Conservation (phyloP, 768 basidiomycete genomes). For the Mrakia gelida region DNA sequence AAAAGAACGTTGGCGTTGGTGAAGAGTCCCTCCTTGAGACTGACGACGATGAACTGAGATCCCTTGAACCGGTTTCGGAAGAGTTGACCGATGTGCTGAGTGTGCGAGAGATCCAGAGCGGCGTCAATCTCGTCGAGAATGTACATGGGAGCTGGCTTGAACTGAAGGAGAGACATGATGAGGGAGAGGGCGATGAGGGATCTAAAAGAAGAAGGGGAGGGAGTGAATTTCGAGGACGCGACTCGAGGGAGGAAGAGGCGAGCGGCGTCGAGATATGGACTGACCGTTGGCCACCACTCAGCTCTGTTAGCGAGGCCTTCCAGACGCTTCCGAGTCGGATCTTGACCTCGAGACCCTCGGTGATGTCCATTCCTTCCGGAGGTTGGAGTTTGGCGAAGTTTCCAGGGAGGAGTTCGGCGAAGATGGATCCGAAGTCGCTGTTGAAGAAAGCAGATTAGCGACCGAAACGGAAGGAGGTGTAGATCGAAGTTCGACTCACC, state of each 20-base stretch:
- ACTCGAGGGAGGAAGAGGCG: too few relatives aligned
- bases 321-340: constrained; percentile 90
- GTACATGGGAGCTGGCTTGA: constrained; percentile 98
- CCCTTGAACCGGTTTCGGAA: constrained; percentile 97
- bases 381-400: constrained; percentile 94
- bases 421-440: constrained; percentile 90
- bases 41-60: constrained; percentile 96
- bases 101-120: constrained; percentile 85
- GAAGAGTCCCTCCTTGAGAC: constrained; percentile 92
- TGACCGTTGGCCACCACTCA: constrained; percentile 94
- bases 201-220: constrained; percentile 47
- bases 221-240: too few relatives aligned
- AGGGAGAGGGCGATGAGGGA: constrained; percentile 95
- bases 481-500: constrained; percentile 51
- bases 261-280: constrained; percentile 36
- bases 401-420: constrained; percentile 88
- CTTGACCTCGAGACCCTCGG: constrained; percentile 94
- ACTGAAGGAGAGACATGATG: constrained; percentile 98
- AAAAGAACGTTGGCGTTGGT: constrained; percentile 82
- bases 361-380: constrained; percentile 87
- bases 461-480: not conserved
- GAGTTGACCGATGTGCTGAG: constrained; percentile 93
- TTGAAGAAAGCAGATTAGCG: not conserved
- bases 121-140: constrained; percentile 99
- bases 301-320: constrained; percentile 95